phyloP scores from a whole-genome alignment of 768 basidiomycete genomes.

The Mrakia frigida region DNA sequence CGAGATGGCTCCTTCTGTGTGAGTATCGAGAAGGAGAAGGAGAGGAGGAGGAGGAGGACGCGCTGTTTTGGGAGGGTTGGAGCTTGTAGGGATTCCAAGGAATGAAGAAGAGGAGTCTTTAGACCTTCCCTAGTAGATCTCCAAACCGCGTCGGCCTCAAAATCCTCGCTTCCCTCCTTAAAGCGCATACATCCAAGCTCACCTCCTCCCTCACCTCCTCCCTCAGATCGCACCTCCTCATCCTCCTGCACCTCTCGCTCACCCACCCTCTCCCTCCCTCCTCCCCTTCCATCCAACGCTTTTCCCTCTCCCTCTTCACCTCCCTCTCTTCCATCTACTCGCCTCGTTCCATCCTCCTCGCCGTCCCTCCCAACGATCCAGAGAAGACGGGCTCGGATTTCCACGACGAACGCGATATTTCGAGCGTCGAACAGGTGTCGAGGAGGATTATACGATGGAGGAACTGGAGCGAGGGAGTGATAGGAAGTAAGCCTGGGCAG shows the following conservation, averaged over 20 bases:
- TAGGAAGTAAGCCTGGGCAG: background rate
- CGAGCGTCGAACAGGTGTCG: background rate
- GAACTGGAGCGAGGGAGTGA: background rate
- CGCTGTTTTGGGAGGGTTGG: background rate
- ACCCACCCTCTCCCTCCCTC: background rate
- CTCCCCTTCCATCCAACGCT: background rate
- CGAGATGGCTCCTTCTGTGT: slow-evolving; percentile 9
- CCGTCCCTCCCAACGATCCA: background rate
- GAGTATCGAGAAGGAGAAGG: background rate
- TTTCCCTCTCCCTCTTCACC: background rate
- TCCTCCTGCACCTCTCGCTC: slow-evolving; percentile 7
- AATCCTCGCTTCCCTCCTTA: background rate
- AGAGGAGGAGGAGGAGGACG: background rate
- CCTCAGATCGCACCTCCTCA: background rate
- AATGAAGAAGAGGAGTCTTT: background rate
- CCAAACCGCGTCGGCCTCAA: no score
- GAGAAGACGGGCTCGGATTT: background rate
- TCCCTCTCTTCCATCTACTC: background rate
- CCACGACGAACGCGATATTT: background rate
- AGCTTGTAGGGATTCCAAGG: background rate
- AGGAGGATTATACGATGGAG: background rate
- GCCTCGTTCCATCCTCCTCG: background rate
- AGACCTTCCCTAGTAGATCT: background rate
- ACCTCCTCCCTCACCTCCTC: background rate
- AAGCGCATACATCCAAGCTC: background rate